These are phyloP conservation scores for Lecanicillium sp. DNA, from an alignment of 2,329 filamentous ascomycete species.

Conservation along the genomic window DNA sequence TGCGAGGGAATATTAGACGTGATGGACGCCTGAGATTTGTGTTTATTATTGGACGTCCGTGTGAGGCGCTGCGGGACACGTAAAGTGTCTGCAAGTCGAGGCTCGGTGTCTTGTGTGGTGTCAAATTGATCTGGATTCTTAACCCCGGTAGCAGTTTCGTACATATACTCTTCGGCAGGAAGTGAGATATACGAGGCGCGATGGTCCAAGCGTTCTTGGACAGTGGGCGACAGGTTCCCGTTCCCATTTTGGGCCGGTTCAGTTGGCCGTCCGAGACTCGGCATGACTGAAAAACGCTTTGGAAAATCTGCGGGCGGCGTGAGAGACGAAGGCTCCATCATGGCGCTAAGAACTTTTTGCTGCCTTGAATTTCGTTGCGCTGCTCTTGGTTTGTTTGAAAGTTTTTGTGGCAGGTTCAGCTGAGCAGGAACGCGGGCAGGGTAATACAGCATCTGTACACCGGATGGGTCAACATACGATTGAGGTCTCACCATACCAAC, in stretches of 20 bases:
- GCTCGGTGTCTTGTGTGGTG: constrained; percentile 2
- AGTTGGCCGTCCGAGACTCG: constrained; percentile 12
- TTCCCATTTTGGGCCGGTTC: constrained; percentile 8
- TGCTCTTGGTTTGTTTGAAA: constrained; percentile 65
- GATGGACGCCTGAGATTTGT: constrained; percentile 23
- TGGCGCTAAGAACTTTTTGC: constrained; percentile 61
- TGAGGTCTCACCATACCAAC: constrained; percentile 32
- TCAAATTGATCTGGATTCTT: neutral
- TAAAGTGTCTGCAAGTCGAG: constrained; percentile 14
- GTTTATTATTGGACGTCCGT: constrained; percentile 20
- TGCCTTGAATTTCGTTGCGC: constrained; percentile 60
- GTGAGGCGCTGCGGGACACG: constrained; percentile 24
- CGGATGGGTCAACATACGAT: constrained; percentile 56
- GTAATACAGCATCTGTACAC: constrained; percentile 85
- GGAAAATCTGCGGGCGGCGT: constrained; percentile 4
- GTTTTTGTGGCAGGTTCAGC: constrained; percentile 81
- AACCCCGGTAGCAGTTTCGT: constrained; percentile 1
- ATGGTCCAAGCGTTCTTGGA: constrained; percentile 26
- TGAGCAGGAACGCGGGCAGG: constrained; percentile 89
- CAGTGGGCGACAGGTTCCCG: constrained; percentile 31
- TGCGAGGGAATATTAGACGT: constrained; percentile 59
- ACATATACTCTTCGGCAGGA: constrained; percentile 4
- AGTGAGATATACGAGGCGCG: constrained; percentile 8
- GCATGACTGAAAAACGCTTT: constrained; percentile 16
- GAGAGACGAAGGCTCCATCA: constrained; percentile 27